Evolutionary conservation across 768 basidiomycete genomes (phyloP).

Genomic region (Russula vinacea): DNA sequence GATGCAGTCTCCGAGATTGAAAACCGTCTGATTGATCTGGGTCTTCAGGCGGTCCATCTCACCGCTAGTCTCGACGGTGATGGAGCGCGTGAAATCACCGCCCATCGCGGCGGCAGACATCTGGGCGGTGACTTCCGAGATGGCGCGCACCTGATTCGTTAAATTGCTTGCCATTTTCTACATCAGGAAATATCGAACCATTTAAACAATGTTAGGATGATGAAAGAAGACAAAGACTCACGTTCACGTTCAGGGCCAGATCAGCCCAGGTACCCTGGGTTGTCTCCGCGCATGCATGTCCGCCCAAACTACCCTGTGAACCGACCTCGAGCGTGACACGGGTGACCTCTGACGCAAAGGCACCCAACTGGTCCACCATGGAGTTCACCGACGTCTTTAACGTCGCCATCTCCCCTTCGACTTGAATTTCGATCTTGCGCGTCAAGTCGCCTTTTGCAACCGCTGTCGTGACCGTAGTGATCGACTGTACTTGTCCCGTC

Average conservation of each 20-base stretch:
- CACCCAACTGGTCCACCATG: constrained; percentile 84
- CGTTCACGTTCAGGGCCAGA: constrained; percentile 83
- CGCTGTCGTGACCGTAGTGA: constrained; percentile 80
- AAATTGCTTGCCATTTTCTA: too few relatives aligned
- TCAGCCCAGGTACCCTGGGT: constrained; percentile 91
- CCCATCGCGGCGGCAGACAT: constrained; percentile 98
- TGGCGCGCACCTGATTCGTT: too few relatives aligned
- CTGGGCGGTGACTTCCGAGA: too few relatives aligned
- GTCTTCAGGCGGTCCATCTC: constrained; percentile 99
- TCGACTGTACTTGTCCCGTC: constrained; percentile 74
- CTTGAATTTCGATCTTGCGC: constrained; percentile 85
- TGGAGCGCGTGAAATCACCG: constrained; percentile 97
- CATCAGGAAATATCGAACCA: too few relatives aligned
- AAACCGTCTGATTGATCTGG: constrained; percentile 99
- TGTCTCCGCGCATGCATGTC: constrained; percentile 82
- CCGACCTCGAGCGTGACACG: constrained; percentile 83
- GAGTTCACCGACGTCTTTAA: constrained; percentile 80
- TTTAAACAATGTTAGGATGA: too few relatives aligned
- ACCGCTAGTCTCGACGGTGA: constrained; percentile 95
- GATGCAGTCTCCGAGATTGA: constrained; percentile 91
- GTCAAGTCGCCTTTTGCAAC: constrained; percentile 86
- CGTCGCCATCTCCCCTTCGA: constrained; percentile 80
- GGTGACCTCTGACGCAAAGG: constrained; percentile 76
- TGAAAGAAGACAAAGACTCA: constrained; percentile 42
- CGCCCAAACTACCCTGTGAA: constrained; percentile 82